A percentile compares a stretch with the other conserved stretches of the same genome.
Evolutionary conservation across 441 rosid genomes (phyloP).

Genomic region (Biscutella laevigata): DNA sequence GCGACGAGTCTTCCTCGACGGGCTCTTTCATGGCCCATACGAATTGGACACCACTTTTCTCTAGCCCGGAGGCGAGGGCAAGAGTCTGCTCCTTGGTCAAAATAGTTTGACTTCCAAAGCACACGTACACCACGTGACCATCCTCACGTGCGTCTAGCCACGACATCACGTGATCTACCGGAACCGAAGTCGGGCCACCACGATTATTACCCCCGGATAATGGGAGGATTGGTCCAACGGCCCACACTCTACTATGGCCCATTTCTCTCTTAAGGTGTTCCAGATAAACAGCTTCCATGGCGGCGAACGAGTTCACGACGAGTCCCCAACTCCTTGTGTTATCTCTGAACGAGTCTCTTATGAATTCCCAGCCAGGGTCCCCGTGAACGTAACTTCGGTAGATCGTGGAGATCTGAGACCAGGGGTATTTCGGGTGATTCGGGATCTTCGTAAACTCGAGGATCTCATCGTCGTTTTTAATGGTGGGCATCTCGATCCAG

Average conservation of each 20-base stretch:
- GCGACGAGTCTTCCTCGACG: slow-evolving; percentile 3
- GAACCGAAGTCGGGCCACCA: slow-evolving; percentile 34
- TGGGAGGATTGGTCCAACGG: slow-evolving; percentile 38
- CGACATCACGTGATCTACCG: slow-evolving; percentile 23
- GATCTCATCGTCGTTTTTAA: not conserved
- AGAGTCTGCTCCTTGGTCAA: slow-evolving; percentile 31
- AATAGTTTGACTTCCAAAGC: slow-evolving; percentile 43
- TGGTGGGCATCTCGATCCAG: slow-evolving; percentile 37
- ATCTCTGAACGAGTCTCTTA: slow-evolving; percentile 23
- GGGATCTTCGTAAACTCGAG: slow-evolving; percentile 31
- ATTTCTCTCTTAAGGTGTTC: slow-evolving; percentile 29
- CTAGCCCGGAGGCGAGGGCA: slow-evolving; percentile 31
- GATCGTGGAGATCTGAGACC: slow-evolving; percentile 29
- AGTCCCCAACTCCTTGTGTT: slow-evolving; percentile 38
- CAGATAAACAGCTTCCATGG: slow-evolving; percentile 34
- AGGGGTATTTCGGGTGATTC: slow-evolving; percentile 28
- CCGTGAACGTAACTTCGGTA: slow-evolving; percentile 25
- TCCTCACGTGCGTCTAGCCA: slow-evolving; percentile 41
- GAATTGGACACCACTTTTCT: slow-evolving; percentile 39
- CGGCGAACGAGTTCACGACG: slow-evolving; percentile 31
- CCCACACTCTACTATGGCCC: slow-evolving; percentile 39
- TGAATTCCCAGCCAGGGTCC: slow-evolving; percentile 29
- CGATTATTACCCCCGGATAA: slow-evolving; percentile 11
- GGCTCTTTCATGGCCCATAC: slow-evolving; percentile 35
- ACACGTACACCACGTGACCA: slow-evolving; percentile 35